Conservation (phyloP, 352 stramenopile species). For the Globisporangium parvum region DNA sequence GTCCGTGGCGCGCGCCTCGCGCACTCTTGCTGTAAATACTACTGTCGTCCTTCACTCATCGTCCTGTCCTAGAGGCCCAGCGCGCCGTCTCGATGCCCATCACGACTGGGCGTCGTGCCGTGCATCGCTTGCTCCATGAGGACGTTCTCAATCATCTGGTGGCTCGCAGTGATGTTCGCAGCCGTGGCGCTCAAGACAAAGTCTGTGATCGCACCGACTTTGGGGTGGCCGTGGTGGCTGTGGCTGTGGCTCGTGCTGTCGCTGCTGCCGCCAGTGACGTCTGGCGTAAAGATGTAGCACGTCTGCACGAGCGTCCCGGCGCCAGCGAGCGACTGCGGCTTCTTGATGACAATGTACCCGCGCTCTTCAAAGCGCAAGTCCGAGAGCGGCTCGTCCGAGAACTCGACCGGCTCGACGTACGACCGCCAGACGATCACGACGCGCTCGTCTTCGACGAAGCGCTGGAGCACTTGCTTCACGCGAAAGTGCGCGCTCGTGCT, state of each 20-base stretch:
- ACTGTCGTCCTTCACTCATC: too few relatives aligned
- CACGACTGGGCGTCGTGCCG: too few relatives aligned
- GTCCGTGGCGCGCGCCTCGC: too few relatives aligned
- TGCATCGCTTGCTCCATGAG: constrained; percentile 19
- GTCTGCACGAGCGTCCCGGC: constrained; percentile 45
- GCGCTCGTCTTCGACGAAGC: constrained; percentile 52
- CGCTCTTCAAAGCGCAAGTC: constrained; percentile 37
- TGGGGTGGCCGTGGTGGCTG: constrained; percentile 19
- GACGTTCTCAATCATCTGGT: constrained; percentile 48
- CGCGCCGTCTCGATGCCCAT: too few relatives aligned
- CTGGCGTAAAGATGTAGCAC: constrained; percentile 35
- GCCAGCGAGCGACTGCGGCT: constrained; percentile 22
- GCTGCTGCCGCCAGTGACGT: constrained; percentile 14
- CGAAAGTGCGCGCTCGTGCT: constrained; percentile 45
- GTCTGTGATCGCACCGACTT: constrained; percentile 30
- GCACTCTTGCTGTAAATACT: too few relatives aligned
- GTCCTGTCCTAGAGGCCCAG: too few relatives aligned
- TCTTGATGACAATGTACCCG: constrained; percentile 50
- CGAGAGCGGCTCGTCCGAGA: constrained; percentile 28
- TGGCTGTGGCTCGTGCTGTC: too few relatives aligned
- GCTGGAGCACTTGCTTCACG: constrained; percentile 52
- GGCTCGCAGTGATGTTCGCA: constrained; percentile 27
- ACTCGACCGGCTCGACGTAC: constrained; percentile 41
- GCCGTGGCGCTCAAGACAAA: constrained; percentile 32
- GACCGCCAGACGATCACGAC: constrained; percentile 55